Conservation (phyloP, 495 filamentous ascomycete species). For the Baudoinia panamericana region DNA sequence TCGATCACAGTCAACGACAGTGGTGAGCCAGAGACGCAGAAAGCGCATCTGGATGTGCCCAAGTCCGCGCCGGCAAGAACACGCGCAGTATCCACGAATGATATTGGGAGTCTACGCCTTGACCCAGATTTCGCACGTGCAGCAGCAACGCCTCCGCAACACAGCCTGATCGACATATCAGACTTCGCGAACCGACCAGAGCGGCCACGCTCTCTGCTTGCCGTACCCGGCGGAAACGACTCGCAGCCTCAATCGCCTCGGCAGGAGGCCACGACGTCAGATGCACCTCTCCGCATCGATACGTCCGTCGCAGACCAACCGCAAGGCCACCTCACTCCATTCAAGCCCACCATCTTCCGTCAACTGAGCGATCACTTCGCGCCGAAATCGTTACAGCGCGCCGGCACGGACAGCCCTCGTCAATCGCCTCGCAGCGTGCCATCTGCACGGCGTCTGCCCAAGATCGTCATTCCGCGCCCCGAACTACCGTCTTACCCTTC, state of each 20-base stretch:
- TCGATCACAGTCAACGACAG: conserved; percentile 17
- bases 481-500: conserved; percentile 7
- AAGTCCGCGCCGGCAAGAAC: conserved; percentile 23
- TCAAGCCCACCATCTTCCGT: background rate
- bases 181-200: background rate
- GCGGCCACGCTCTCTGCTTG: background rate
- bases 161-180: too few species aligned
- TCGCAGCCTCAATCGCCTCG: conserved; percentile 4
- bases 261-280: conserved; percentile 5
- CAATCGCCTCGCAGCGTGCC: conserved; percentile 13
- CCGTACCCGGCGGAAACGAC: conserved; percentile 1
- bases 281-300: background rate
- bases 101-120: conserved; percentile 28
- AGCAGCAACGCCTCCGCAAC: too few species aligned
- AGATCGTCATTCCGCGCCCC: conserved; percentile 14
- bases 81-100: conserved; percentile 57
- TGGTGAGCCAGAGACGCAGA: conserved; percentile 10
- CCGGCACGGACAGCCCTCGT: conserved; percentile 1
- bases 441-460: conserved; percentile 8
- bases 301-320: background rate
- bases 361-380: background rate
- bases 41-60: conserved; percentile 22
- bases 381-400: background rate
- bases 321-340: background rate
- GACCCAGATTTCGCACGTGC: conserved; percentile 20